Evolutionary conservation across 306 rosid genomes (phyloP), one percentile per base, ranked within the genome.

Genomic region (Vachellia collinsii): DNA sequence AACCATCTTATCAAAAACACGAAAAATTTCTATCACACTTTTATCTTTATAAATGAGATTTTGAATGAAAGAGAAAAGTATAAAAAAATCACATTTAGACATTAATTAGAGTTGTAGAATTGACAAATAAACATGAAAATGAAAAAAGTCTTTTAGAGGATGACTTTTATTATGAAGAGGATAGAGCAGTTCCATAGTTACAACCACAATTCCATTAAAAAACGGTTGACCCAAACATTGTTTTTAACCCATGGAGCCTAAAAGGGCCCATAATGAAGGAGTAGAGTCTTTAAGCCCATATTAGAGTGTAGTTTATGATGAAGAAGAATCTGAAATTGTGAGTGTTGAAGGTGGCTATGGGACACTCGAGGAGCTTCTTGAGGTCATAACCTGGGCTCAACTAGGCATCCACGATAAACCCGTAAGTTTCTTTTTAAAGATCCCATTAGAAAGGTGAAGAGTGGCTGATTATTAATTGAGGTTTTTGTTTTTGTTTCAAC

Each of bases 391-490:
- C 11, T 92, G 97, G 97, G 97, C 97, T 46, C 97, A 92, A 77
- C 91, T 92, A 8, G 94, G 97, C 46, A 92, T 92, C 81, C 97
- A 92, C 75, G 97, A 92, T 69, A 92, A 92, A 78, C 97, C 97
- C n/a, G 97, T 92, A 83, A 84, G 54, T 43, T 42, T 36, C 11
- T 8, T 22, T 59, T 23, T 11, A 10, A 62, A 10, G 16, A 25
- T 23, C 34, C 17, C 16, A 62, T 29, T 1, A 12, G 16, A 63
- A 19, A 41, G 8, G 19, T 1, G 29, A 23, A 22, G 36, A 61
- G 25, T 54, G 20, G 2, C 34, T 29, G 34, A 29, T 3, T 25
- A n/a, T 9, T 66, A 19, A 17, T 37, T 37, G 22, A 66, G 6
- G 6, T 0, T 37, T 3, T 19, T 39, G 4, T 11, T 17, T 67